A percentile compares a stretch with the other conserved stretches of the same genome.
Conservation (phyloP, 2,329 filamentous ascomycete genomes). For the Phaeosphaeriaceae sp. region DNA sequence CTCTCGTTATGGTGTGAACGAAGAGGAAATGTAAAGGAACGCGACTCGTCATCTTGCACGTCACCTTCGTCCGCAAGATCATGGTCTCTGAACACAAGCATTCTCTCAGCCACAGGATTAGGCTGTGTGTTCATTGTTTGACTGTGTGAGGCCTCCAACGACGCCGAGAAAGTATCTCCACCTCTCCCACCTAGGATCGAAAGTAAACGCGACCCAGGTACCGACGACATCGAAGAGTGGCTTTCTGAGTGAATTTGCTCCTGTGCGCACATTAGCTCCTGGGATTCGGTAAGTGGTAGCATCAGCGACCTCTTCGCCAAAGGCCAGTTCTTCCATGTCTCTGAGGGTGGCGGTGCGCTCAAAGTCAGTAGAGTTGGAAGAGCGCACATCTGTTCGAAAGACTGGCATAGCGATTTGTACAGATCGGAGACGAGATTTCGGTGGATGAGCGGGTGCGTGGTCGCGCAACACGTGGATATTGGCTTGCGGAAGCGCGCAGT, state of each 20-base stretch:
- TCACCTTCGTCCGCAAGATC: background rate
- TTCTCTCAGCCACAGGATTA: background rate
- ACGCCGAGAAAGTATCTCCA: background rate
- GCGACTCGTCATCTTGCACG: background rate
- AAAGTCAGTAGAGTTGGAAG: constrained; percentile 10
- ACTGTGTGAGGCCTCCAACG: background rate
- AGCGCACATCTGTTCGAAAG: constrained; percentile 2
- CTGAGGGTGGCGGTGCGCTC: constrained; percentile 8
- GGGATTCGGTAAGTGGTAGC: background rate
- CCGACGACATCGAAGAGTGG: background rate
- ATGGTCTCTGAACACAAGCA: background rate
- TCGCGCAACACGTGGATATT: too few relatives aligned
- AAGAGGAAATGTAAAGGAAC: background rate
- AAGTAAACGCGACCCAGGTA: background rate
- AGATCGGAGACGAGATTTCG: too few relatives aligned
- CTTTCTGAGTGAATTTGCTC: background rate
- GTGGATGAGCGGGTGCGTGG: too few relatives aligned
- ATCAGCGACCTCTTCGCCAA: constrained; percentile 3
- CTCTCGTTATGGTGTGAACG: background rate
- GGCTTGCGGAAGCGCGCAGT: too few relatives aligned
- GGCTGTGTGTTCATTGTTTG: background rate
- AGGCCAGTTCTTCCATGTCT: constrained; percentile 9
- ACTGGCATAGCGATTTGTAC: background rate
- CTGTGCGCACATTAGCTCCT: background rate
- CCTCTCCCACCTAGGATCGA: background rate